phyloP scores from a whole-genome alignment of 2,329 filamentous ascomycete genomes.

The Chaetomiaceae sp. region DNA sequence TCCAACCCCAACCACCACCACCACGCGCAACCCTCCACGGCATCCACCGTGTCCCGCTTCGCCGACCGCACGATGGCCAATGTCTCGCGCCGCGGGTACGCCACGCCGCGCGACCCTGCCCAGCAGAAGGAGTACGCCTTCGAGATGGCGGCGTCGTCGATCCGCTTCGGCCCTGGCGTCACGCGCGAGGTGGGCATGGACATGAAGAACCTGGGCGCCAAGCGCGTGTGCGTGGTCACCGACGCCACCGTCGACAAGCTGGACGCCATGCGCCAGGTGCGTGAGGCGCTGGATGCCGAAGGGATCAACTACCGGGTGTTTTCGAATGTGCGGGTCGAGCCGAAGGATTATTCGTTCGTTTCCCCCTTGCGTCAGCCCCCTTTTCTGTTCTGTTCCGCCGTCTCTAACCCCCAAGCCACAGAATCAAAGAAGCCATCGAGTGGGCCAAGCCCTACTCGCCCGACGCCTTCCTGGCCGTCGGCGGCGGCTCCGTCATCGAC shows the following conservation, averaged over 20 bases:
- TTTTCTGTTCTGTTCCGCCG: background rate
- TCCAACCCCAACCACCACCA: conserved; percentile 80
- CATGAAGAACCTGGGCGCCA: conserved; percentile 81
- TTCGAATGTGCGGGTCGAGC: conserved; percentile 77
- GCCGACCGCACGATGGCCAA: conserved; percentile 28
- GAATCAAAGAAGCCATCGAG: conserved; percentile 80
- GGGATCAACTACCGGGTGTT: conserved; percentile 78
- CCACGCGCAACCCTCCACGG: conserved; percentile 41
- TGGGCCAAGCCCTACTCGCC: conserved; percentile 76
- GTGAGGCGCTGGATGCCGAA: conserved; percentile 72
- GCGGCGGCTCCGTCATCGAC: conserved; percentile 90
- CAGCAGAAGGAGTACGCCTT: conserved; percentile 94
- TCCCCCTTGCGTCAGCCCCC: no score
- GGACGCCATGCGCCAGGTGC: conserved; percentile 83
- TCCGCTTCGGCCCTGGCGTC: conserved; percentile 87
- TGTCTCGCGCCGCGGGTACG: conserved; percentile 46
- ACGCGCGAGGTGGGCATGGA: conserved; percentile 99
- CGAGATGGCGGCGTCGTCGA: conserved; percentile 94
- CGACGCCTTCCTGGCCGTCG: conserved; percentile 90
- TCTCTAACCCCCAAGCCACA: no score
- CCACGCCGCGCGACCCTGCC: conserved; percentile 68
- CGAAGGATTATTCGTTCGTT: conserved; percentile 68
- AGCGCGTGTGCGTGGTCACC: conserved; percentile 87
- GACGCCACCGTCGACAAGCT: conserved; percentile 77
- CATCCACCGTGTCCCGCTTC: conserved; percentile 45